Evolutionary conservation across 768 basidiomycete species (phyloP), one percentile per base, ranked within the genome.

Genomic region (Leucosporidium yakuticum): DNA sequence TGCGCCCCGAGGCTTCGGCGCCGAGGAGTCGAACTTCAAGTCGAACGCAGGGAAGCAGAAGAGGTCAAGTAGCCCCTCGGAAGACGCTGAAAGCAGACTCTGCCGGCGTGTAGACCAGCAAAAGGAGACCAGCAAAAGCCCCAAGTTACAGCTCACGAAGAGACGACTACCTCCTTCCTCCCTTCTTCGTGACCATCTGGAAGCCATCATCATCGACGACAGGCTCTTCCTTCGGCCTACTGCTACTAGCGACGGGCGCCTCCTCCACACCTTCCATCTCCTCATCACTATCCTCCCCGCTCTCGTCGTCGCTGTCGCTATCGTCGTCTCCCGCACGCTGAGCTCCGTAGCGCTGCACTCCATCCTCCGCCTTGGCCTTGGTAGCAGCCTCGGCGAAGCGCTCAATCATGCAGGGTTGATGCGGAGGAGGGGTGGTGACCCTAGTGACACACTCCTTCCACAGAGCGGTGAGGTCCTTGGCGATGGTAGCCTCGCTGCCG

Each of bases 141-240:
- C 39, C 17, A 44, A 12, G 2, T 15, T 15, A 44, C 39, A 44
- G 39, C 39, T 44, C 17, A 44, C 6, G 6, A 8, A 8, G 39
- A 44, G 14, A 8, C 2, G 8, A 44, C 51, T 67, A 72, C 64
- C 70, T 47, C 57, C 73, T 69, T 34, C 74, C 74, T 12, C 78
- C 77, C 74, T 80, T 80, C 60, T 77, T 75, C 71, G 80, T 77
- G 4, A 98, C 90, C 60, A 88, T 76, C 4, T 88, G 91, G 77
- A 98, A 98, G 1, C 94, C 94, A 67, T 98, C 93, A 69, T 93
- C 89, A 74, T 97, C 94, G 0, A 94, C 82, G 60, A 90, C 84
- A 0, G 88, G 87, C 74, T 88, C 87, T 17, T 82, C 79, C 61
- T 79, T 81, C n/a, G 74, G 79, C 67, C 77, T 71, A 51, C 55